phyloP scores from a whole-genome alignment of 2,329 filamentous ascomycete species.

The Emericellopsis cladophorae region DNA sequence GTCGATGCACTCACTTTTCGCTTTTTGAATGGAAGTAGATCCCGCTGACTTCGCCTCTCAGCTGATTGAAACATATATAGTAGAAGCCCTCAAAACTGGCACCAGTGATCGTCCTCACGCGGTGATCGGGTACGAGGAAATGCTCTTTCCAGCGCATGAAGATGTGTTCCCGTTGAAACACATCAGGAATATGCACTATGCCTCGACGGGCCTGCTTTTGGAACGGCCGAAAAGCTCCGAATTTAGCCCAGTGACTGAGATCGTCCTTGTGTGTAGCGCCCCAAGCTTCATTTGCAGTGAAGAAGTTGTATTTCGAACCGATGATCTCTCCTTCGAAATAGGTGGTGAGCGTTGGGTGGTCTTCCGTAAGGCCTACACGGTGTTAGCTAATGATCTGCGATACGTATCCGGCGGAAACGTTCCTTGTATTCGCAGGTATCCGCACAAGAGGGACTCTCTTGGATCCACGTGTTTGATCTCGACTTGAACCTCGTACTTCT shows the following conservation, averaged over 20 bases:
- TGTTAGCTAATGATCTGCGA: slow-evolving; percentile 1
- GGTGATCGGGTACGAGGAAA: slow-evolving; percentile 90
- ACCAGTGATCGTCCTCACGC: slow-evolving; percentile 78
- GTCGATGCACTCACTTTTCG: slow-evolving; percentile 61
- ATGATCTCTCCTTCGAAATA: slow-evolving; percentile 99
- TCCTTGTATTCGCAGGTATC: slow-evolving; percentile 94
- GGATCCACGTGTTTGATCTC: slow-evolving; percentile 96
- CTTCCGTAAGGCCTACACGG: slow-evolving; percentile 68
- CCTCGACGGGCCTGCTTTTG: slow-evolving; percentile 44
- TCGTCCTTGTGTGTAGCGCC: slow-evolving; percentile 87
- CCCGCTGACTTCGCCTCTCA: slow-evolving; percentile 72
- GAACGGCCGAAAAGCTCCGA: slow-evolving; percentile 73
- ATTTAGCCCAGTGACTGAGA: slow-evolving; percentile 84
- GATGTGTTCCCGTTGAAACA: slow-evolving; percentile 71
- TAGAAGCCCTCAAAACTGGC: slow-evolving; percentile 98
- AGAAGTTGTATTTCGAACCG: slow-evolving; percentile 86
- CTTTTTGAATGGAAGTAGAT: slow-evolving; percentile 98
- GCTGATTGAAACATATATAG: slow-evolving; percentile 97
- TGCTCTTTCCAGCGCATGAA: slow-evolving; percentile 99
- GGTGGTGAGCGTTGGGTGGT: slow-evolving; percentile 93
- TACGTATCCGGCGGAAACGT: slow-evolving; percentile 1
- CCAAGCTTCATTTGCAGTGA: slow-evolving; percentile 81
- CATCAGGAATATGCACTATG: slow-evolving; percentile 48
- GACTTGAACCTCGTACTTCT: slow-evolving; percentile 90
- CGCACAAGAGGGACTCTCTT: slow-evolving; percentile 85